These are phyloP conservation scores for Usnea hakonensis DNA, from an alignment of 495 filamentous ascomycete genomes.

Conservation along the genomic window DNA sequence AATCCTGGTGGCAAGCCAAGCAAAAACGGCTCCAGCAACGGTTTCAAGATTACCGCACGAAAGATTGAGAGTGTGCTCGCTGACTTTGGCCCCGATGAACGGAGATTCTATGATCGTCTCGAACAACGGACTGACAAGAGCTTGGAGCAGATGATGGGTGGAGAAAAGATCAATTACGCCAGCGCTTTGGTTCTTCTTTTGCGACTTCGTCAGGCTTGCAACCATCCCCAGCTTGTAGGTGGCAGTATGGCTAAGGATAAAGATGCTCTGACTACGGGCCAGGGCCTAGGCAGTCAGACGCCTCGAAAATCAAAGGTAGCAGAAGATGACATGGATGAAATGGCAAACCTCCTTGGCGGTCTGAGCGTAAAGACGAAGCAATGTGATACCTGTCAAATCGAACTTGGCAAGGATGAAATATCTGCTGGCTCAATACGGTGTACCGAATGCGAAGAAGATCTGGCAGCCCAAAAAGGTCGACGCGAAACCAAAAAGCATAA, in stretches of 20 bases:
- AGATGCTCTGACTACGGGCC: conserved; percentile 66
- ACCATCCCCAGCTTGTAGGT: conserved; percentile 81
- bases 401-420: conserved; percentile 53
- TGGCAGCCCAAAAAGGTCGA: conserved; percentile 38
- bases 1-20: conserved; percentile 56
- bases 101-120: conserved; percentile 74
- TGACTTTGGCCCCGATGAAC: conserved; percentile 72
- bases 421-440: conserved; percentile 57
- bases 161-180: conserved; percentile 64
- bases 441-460: conserved; percentile 61
- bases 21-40: conserved; percentile 42
- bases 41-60: conserved; percentile 80
- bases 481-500: conserved; percentile 43
- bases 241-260: conserved; percentile 78
- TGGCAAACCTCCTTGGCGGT: conserved; percentile 78
- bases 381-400: conserved; percentile 80
- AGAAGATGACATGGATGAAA: conserved; percentile 62
- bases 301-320: conserved; percentile 38
- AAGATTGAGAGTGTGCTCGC: conserved; percentile 74
- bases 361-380: conserved; percentile 73
- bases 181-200: conserved; percentile 81
- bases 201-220: conserved; percentile 84
- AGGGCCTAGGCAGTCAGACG: conserved; percentile 37
- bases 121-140: conserved; percentile 77
- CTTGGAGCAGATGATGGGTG: conserved; percentile 80